Evolutionary conservation across 345 rosid genomes (phyloP), one percentile per base, ranked within the genome.

Genomic region (Citrus medica): DNA sequence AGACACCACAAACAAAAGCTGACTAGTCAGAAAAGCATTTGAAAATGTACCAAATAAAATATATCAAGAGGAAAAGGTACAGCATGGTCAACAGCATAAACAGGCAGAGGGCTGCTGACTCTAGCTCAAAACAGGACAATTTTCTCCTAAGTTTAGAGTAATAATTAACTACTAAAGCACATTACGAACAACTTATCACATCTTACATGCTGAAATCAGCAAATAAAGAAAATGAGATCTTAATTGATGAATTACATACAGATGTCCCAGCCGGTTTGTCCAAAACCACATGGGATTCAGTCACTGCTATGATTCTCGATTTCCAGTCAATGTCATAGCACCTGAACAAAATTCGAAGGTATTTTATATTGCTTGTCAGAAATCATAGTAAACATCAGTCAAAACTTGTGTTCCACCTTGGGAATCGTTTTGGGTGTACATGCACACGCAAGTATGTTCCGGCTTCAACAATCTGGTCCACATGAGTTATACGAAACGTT

Each of bases 191-290:
- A 3, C 21, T 17, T 30, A 25, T 46, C 60, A 16, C 60, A 28
- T 70, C 60, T 28, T 70, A 32, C 25, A 48, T 70, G 74, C 28
- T 16, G 74, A 51, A 9, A 48, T 17, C 16, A 24, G 61, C 25
- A 70, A 27, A 16, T 16, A 70, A 27, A 10, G 24, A 27, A 10
- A 58, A 25, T 59, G 21, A 60, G 22, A 68, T 59, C 25, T n/a
- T 60, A 82, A 78, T 24, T 42, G 63, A 81, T 67, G n/a, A 76
- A 79, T 70, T 42, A 77, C 92, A 73, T 88, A 93, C 99, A 75
- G 99, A 87, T 77, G 94, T 95, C 71, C 98, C 98, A 3, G 97
- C 93, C 81, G 99, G 98, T 86, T 95, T 93, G 87, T 95, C 93
- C 90, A 95, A 81, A 76, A 95, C 89, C n/a, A 92, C 96, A 83